Base-by-base conservation (phyloP, 1,284 basidiomycete genomes). In the Anthracocystis setariae region DNA sequence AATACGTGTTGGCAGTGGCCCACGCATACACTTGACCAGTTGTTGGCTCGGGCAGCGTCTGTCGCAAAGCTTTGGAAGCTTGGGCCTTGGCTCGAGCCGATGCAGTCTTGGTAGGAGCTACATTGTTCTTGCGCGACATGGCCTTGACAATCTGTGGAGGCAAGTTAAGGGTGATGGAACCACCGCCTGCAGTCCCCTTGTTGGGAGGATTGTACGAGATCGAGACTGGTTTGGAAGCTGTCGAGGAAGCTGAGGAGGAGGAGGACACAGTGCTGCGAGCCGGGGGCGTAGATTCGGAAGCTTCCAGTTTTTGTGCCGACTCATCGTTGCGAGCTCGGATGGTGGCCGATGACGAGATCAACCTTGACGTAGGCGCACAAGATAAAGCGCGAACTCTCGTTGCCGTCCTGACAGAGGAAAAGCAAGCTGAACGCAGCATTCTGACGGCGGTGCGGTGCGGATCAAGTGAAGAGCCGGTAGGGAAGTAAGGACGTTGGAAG, bases 1-100 rank as follows among this genome's bases (percentile, higher is more conserved):
- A 71, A 48, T 81, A 81, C 21, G 69, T 67, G 43, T 76, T 61
- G 4, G 80, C 78, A 0, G 80, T 81, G 7, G 80, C 77, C 59
- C 70, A 74, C 15, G 80, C 80, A 13, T 67, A 66, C 18, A 75
- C 78, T 46, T 81, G 58, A 27, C 68, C 68, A 39, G 68, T 71
- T 23, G 62, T 71, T 5, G 68, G 68, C 25, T 71, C 49, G 4
- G 62, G 57, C 10, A 71, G 37, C 5, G 68, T 71, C 42, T 70
- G 59, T 3, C 71, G n/a, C 0, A 73, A 32, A 10, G 71, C 71
- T 45, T 67, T 73, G 23, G 61, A 65, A 9, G 71, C 68, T 3
- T 66, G 60, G 2, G 72, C 72, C 35, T 71, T 67, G 9, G 72
- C 72, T 5, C 61, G 52, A 3, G 72, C 67, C 1, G 72, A 71